These are phyloP conservation scores for Ascoidea tarda DNA, from an alignment of 805 yeast genomes.

Conservation along the genomic window DNA sequence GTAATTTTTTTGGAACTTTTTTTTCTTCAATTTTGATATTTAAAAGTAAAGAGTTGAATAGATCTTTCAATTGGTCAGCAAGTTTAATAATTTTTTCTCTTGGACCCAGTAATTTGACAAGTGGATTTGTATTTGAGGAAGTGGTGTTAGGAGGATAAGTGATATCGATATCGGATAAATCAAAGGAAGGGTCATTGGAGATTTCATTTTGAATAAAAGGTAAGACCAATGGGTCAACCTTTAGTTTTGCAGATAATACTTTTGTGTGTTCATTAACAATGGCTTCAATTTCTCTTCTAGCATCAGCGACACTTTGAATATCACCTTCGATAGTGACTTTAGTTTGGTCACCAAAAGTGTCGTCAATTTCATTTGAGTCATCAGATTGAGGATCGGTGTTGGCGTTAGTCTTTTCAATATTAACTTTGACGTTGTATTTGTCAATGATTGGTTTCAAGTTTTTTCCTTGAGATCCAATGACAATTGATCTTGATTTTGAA, in stretches of 20 bases:
- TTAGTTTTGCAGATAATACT: constrained; percentile 32
- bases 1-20: constrained; percentile 53
- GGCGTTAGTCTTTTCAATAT: constrained; percentile 32
- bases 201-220: constrained; percentile 19
- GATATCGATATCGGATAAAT: constrained; percentile 13
- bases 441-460: constrained; percentile 68
- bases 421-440: constrained; percentile 52
- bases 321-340: constrained; percentile 69
- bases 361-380: constrained; percentile 35
- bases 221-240: constrained; percentile 23
- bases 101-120: constrained; percentile 50
- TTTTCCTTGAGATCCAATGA: constrained; percentile 82
- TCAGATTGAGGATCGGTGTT: constrained; percentile 12
- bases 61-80: constrained; percentile 32
- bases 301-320: constrained; percentile 64
- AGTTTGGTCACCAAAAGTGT: constrained; percentile 43
- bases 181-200: constrained; percentile 4
- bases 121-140: constrained; percentile 23
- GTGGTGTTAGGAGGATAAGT: constrained; percentile 7
- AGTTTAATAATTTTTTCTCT: constrained; percentile 48
- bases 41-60: constrained; percentile 28
- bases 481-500: constrained; percentile 55
- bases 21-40: constrained; percentile 39
- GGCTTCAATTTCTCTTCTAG: constrained; percentile 52
- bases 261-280: constrained; percentile 70